Base-by-base conservation (phyloP, 2,329 filamentous ascomycete species). In the Colletotrichum spaethianum region DNA sequence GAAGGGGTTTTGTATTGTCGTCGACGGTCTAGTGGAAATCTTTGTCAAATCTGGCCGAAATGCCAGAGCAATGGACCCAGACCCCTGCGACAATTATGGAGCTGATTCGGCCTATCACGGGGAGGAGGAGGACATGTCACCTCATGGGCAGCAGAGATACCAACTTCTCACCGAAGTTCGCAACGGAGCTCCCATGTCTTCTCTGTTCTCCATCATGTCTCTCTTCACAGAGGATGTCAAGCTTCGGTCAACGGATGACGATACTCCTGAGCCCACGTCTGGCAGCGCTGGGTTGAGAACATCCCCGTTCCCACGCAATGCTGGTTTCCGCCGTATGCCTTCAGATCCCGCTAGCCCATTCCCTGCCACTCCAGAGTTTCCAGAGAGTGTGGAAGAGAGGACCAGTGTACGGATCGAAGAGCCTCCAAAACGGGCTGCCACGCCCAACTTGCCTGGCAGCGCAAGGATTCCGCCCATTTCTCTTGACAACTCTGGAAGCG, bases 121-220 rank as follows among this genome's bases (percentile, higher is more conserved):
- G 72, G 93, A 93, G n/a, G 93, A 94, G n/a, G 92, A 93, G 36
- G 85, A 87, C 52, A 83, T 86, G 50, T 83, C 87, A 40, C 82
- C 88, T 6, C 89, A 90, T 44, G 89, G 88, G 9, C 91, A 94
- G 68, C 95, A 98, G 79, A 94, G 93, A 40, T 99, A 99, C 78
- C 96, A 98, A 80, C 88, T 99, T 48, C 86, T 99, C 65, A 99
- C 96, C 0, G 97, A 99, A 82, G 96, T 99, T 64, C 97, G 96
- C 78, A 99, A 99, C 77, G 96, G 96, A 18, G 95, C 96, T 1
- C 96, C 97, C 1, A 98, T 99, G 96, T 99, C 96, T 6, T 99
- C 96, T 0, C 84, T 99, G 2, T 99, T 99, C 82, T 98, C 96
- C 0, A 98, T 99, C 75, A 91, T 99, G 83, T 97, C 96, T 2